These are phyloP conservation scores for Echinosophora koreensis DNA, from an alignment of 306 rosid species.

Conservation along the genomic window DNA sequence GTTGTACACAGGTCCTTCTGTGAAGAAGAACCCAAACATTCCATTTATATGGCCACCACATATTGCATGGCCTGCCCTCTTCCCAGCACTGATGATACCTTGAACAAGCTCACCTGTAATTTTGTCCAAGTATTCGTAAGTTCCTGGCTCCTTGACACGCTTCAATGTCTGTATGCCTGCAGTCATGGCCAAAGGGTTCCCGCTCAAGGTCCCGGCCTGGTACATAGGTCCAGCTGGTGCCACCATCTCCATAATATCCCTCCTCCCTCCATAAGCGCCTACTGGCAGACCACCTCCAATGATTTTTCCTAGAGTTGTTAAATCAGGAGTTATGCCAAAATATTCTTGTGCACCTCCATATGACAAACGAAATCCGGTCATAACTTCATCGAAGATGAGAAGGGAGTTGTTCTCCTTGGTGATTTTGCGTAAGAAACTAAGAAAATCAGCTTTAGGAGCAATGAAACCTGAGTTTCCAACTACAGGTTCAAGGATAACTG, in stretches of 20 bases:
- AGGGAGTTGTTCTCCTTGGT: constrained; percentile 75
- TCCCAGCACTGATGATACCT: constrained; percentile 82
- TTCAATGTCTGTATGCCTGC: constrained; percentile 91
- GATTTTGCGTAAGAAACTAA: constrained; percentile 67
- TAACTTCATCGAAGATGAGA: constrained; percentile 91
- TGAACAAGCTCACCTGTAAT: constrained; percentile 78
- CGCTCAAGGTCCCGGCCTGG: constrained; percentile 95
- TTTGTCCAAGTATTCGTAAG: constrained; percentile 76
- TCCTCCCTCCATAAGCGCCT: constrained; percentile 95
- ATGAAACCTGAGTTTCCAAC: constrained; percentile 96
- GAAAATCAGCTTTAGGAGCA: constrained; percentile 76
- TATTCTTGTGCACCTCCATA: constrained; percentile 97
- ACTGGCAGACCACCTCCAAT: constrained; percentile 97
- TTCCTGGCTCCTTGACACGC: constrained; percentile 84
- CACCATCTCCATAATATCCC: constrained; percentile 94
- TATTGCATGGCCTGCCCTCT: constrained; percentile 88
- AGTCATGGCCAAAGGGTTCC: constrained; percentile 98
- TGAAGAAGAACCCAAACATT: constrained; percentile 96
- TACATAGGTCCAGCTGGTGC: constrained; percentile 99
- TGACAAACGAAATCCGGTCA: constrained; percentile 95
- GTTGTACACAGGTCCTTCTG: constrained; percentile 90
- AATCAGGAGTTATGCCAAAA: constrained; percentile 85
- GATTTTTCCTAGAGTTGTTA: constrained; percentile 89
- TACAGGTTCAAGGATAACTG: constrained; percentile 87
- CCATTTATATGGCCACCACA: constrained; percentile 91